Evolutionary conservation across 176 grass and related monocot species (phyloP), one percentile per base, ranked within the genome.

Genomic region (Eremochloa ophiuroides): DNA sequence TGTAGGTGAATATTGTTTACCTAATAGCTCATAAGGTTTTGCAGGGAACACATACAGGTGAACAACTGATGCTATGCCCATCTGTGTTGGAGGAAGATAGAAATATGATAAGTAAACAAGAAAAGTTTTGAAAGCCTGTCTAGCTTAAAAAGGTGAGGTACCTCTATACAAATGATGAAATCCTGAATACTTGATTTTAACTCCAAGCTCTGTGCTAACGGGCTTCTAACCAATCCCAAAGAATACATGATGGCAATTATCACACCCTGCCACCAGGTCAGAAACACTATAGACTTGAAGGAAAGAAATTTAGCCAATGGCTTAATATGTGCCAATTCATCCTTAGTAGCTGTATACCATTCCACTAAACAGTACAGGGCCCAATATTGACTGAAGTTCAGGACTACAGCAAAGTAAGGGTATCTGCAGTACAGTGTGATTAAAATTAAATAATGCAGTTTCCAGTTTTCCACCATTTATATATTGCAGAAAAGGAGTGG

Each of bases 321-420:
- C 22, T 95, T 89, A 55, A 93, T 98, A 67, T 87, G 84, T 72
- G 90, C 88, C 86, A 98, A 66, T 62, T 98, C 92, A 26, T 98
- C 95, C 77, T 98, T 98, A 27, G 88, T 94, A 58, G 92, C 90
- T 40, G 95, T 91, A 84, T 94, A 98, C 90, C 93, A 98, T 55
- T 91, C 90, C 62, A 98, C 79, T 85, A 98, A 91, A 88, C 90
- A 98, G 75, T 98, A 98, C 35, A 98, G 75, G 10, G 95, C 92
- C 95, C 95, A 98, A 80, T 89, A 98, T 82, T 94, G 92, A 83
- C 95, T 98, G 62, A 98, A 98, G 82, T 93, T 98, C 62, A 98
- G 88, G 83, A 98, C 72, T 51, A 84, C 88, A 29, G 92, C 80
- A 84, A 98, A 93, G 69, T 97, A 97, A 44, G 86, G 90, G 62